Evolutionary conservation across 2,329 filamentous ascomycete species (phyloP), one percentile per base, ranked within the genome.

Genomic region (Penicillium sumatraense): DNA sequence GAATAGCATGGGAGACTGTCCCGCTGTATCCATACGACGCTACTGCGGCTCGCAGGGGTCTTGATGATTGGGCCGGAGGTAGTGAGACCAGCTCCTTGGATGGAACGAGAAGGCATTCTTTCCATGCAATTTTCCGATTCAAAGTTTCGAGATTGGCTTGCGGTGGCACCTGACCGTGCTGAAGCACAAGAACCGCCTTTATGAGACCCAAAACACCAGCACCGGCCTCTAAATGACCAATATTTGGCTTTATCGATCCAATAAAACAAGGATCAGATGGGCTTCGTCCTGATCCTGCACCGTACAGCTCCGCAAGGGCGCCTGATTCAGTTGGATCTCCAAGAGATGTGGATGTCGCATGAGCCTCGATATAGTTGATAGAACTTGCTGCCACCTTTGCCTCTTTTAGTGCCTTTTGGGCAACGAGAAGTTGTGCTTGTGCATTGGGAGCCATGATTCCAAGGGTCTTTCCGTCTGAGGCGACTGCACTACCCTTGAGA

Each of bases 401-500:
- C 5, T 6, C 36, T 5, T 13, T 3, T 7, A 40, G 36, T 21
- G 36, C 36, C 5, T 40, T 64, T 2, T 57, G 24, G 1, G 69
- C 68, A 4, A 72, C 68, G 0, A 63, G 45, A 27, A 69, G 58
- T 50, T 74, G 72, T 0, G 71, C 65, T 9, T 60, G 52, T 2
- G 56, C 64, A 27, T 68, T 73, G 2, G 72, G 72, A 3, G 70
- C 69, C 70, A 72, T 74, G 48, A 73, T 72, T 3, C 71, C 70
- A 18, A 67, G 67, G 0, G 68, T 69, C n/a, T 67, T 66, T 1
- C 70, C 71, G 11, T 71, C 68, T 14, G 74, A 72, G 14, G 68
- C 69, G 0, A 73, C 70, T 1, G 62, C 66, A 8, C 61, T 65
- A 5, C 36, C 36, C 18, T 40, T 40, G 18, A 40, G 5, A 20